phyloP scores from a whole-genome alignment of 106 monocot species.

The Dioscorea zingiberensis region DNA sequence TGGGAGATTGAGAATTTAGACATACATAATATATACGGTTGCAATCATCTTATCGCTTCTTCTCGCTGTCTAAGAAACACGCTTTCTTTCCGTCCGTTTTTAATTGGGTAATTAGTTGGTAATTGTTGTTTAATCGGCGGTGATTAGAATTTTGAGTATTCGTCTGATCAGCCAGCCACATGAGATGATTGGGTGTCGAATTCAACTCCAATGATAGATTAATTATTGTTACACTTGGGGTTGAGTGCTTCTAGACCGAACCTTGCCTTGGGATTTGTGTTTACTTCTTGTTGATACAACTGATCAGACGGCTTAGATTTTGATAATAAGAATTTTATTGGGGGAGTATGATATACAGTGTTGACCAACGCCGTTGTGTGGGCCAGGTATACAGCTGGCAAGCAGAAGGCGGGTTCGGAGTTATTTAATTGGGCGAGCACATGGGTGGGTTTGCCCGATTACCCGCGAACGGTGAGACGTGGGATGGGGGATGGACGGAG shows the following conservation, averaged over 20 bases:
- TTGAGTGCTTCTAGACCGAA: neutral
- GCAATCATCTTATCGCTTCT: too few species aligned
- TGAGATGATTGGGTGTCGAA: neutral
- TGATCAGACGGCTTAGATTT: too few species aligned
- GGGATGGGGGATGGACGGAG: too few species aligned
- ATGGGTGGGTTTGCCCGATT: neutral
- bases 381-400: neutral
- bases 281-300: neutral
- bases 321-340: neutral
- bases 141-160: neutral
- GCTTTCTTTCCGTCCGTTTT: too few species aligned
- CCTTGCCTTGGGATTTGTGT: neutral
- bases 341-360: neutral
- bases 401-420: neutral
- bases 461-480: too few species aligned
- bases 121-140: neutral
- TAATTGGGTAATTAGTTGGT: too few species aligned
- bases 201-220: neutral
- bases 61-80: neutral
- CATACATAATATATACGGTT: too few species aligned
- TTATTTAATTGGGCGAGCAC: neutral
- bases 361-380: neutral
- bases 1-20: too few species aligned
- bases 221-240: neutral
- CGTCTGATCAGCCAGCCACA: constrained; percentile 2